Percentiles rank a stretch among this genome's conserved stretches.
phyloP scores from a whole-genome alignment of 2,329 filamentous ascomycete species.

The Ophiobolus disseminans region DNA sequence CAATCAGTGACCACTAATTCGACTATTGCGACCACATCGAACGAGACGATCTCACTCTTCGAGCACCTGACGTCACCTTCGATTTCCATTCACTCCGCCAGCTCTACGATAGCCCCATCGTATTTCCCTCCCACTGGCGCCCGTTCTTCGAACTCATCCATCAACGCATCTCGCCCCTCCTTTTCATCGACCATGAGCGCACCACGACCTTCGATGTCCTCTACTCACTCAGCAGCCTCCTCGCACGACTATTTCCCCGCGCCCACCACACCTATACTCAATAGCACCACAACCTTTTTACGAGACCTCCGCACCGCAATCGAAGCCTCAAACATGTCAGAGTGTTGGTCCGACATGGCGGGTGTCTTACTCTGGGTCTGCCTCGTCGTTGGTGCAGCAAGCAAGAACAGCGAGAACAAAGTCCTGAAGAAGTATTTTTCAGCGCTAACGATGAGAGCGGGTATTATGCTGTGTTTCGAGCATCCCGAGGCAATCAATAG shows the following conservation, averaged over 20 bases:
- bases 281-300: constrained; percentile 24
- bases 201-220: constrained; percentile 14
- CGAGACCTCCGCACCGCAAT: constrained; percentile 30
- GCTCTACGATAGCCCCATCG: constrained; percentile 15
- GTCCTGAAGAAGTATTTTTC: constrained; percentile 39
- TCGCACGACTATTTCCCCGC: constrained; percentile 9
- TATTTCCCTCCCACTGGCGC: background rate
- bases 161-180: constrained; percentile 11
- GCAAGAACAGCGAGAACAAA: constrained; percentile 26
- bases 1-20: constrained; percentile 9
- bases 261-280: constrained; percentile 6
- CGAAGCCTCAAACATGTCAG: constrained; percentile 39
- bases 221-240: constrained; percentile 10
- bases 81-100: constrained; percentile 19
- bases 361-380: constrained; percentile 49
- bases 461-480: constrained; percentile 46
- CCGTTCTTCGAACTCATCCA: constrained; percentile 12
- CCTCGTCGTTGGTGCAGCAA: constrained; percentile 43
- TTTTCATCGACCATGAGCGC: constrained; percentile 13
- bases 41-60: constrained; percentile 23
- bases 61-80: constrained; percentile 24
- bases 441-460: constrained; percentile 39
- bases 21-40: constrained; percentile 14
- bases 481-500: constrained; percentile 41
- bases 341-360: constrained; percentile 47